Conservation (phyloP, 1,139 yeast genomes). For the Yamadazyma epiphylla region DNA sequence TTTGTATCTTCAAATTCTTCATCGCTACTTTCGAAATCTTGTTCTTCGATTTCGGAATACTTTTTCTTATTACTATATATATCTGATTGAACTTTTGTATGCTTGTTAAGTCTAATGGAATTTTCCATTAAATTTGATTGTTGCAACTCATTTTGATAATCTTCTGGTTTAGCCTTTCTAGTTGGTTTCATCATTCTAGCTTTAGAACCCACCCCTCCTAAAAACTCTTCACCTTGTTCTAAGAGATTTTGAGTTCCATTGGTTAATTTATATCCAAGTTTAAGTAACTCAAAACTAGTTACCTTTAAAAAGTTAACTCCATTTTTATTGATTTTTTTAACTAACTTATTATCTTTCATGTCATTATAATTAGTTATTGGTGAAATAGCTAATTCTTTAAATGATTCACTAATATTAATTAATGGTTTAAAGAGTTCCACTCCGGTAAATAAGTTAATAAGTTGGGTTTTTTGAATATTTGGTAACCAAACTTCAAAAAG, state of each 20-base stretch:
- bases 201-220: conserved; percentile 65
- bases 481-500: conserved; percentile 81
- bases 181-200: conserved; percentile 21
- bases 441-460: conserved; percentile 78
- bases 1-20: conserved; percentile 41
- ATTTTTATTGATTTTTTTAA: conserved; percentile 74
- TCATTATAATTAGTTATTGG: conserved; percentile 82
- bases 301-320: conserved; percentile 73
- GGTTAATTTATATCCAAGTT: conserved; percentile 80
- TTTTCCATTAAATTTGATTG: conserved; percentile 9
- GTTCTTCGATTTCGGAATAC: conserved; percentile 11
- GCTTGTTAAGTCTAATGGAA: conserved; percentile 11
- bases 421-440: conserved; percentile 77
- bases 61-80: conserved; percentile 10
- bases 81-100: conserved; percentile 5
- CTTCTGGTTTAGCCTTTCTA: background rate
- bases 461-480: conserved; percentile 73
- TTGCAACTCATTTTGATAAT: conserved; percentile 13
- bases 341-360: conserved; percentile 30
- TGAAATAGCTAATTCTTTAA: conserved; percentile 66
- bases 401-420: conserved; percentile 74
- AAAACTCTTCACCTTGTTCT: conserved; percentile 73
- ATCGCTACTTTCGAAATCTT: conserved; percentile 17
- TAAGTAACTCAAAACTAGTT: conserved; percentile 76
- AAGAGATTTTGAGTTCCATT: conserved; percentile 83